Conservation (phyloP, 2,329 filamentous ascomycete species). For the Plenodomus tracheiphilus region DNA sequence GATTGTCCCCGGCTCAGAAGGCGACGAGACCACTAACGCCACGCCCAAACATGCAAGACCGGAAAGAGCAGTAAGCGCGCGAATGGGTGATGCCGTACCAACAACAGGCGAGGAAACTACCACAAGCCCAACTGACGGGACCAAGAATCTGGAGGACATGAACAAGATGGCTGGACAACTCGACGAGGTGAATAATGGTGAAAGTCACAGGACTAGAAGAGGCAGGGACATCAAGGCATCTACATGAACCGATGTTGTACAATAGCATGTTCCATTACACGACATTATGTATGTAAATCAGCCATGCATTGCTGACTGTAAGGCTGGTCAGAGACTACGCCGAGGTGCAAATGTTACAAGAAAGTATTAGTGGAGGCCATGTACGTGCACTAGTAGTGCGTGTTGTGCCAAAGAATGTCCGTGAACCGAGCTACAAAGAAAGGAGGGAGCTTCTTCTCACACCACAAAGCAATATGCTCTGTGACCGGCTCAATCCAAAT, state of each 20-base stretch:
- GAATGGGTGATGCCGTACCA: background rate
- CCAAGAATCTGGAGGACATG: constrained; percentile 14
- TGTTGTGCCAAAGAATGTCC: too few species aligned
- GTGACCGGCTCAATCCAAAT: too few species aligned
- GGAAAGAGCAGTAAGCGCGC: background rate
- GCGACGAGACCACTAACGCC: constrained; percentile 5
- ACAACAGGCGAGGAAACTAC: background rate
- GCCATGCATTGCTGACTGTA: background rate
- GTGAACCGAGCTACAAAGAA: too few species aligned
- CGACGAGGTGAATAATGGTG: constrained; percentile 29
- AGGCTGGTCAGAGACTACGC: too few species aligned
- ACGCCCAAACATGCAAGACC: background rate
- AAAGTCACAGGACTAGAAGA: constrained; percentile 26
- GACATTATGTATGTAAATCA: background rate
- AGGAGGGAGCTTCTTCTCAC: too few species aligned
- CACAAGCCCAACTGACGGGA: background rate
- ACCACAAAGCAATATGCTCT: too few species aligned
- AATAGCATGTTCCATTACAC: background rate
- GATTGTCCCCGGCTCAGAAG: constrained; percentile 17
- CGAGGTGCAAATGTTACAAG: too few species aligned
- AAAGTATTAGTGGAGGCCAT: too few species aligned
- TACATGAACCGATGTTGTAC: constrained; percentile 10
- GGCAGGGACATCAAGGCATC: constrained; percentile 23
- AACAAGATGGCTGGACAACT: constrained; percentile 24
- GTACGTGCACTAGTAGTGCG: too few species aligned